Conservation (phyloP, 1,284 basidiomycete genomes). For the Marasmius oreades region DNA sequence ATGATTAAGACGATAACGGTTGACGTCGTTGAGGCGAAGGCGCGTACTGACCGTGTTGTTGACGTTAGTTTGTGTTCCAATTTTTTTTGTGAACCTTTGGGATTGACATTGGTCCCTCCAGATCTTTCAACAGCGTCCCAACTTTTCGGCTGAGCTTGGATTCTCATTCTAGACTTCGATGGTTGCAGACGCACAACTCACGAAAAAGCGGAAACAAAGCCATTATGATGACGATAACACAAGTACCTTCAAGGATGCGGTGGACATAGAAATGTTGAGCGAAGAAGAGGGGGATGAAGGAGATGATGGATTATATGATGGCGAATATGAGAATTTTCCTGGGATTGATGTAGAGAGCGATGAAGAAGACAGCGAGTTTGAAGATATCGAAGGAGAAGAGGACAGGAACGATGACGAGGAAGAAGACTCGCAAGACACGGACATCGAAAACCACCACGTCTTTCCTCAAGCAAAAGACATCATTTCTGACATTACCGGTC, state of each 20-base stretch:
- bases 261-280: constrained; percentile 63
- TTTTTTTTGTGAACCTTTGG: background rate
- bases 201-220: constrained; percentile 57
- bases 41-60: constrained; percentile 17
- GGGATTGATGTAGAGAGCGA: constrained; percentile 29
- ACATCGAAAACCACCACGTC: constrained; percentile 35
- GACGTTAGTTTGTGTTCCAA: constrained; percentile 21
- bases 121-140: too few species aligned
- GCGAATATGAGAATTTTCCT: constrained; percentile 31
- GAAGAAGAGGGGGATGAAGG: constrained; percentile 57
- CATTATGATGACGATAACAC: constrained; percentile 31
- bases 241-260: constrained; percentile 32
- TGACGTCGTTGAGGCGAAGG: constrained; percentile 8
- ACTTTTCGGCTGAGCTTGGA: constrained; percentile 2
- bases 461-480: constrained; percentile 70
- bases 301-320: constrained; percentile 50
- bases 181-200: constrained; percentile 31
- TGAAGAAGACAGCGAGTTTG: constrained; percentile 31
- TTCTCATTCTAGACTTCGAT: constrained; percentile 21
- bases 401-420: constrained; percentile 35
- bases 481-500: constrained; percentile 81
- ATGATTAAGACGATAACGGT: constrained; percentile 30
- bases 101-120: too few species aligned
- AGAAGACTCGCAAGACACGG: constrained; percentile 33
- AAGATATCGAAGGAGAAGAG: constrained; percentile 34